Percentiles rank a stretch among this genome's conserved stretches.
These are phyloP conservation scores for Xylariaceae sp. DNA, from an alignment of 2,329 filamentous ascomycete genomes.

Conservation along the genomic window DNA sequence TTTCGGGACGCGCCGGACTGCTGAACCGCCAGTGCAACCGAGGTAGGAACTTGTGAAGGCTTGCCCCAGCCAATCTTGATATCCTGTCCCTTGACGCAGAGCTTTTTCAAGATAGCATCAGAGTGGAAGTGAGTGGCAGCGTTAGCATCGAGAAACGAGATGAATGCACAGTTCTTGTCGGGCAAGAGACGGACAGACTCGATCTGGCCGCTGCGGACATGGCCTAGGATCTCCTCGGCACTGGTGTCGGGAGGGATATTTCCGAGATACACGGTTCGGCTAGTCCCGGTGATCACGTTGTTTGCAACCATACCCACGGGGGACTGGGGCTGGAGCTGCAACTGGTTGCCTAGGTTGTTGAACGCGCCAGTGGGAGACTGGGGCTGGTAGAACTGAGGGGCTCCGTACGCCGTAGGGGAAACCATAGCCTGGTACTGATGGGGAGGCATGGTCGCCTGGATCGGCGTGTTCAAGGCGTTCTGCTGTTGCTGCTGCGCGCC, in stretches of 20 bases:
- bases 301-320: slow-evolving; percentile 69
- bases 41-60: slow-evolving; percentile 94
- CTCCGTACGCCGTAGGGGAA: slow-evolving; percentile 77
- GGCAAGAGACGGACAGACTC: slow-evolving; percentile 96
- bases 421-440: slow-evolving; percentile 80
- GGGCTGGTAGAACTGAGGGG: slow-evolving; percentile 74
- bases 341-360: slow-evolving; percentile 56
- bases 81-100: slow-evolving; percentile 96
- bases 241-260: slow-evolving; percentile 98
- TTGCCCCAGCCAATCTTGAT: slow-evolving; percentile 99
- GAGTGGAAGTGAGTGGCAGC: slow-evolving; percentile 99
- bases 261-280: slow-evolving; percentile 92
- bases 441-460: slow-evolving; percentile 72
- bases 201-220: slow-evolving; percentile 95
- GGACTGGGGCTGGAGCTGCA: slow-evolving; percentile 60
- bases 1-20: slow-evolving; percentile 96
- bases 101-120: slow-evolving; percentile 98
- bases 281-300: slow-evolving; percentile 82
- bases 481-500: slow-evolving; percentile 36
- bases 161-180: slow-evolving; percentile 99
- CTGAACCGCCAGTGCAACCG: slow-evolving; percentile 93
- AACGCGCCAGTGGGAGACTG: slow-evolving; percentile 83
- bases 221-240: slow-evolving; percentile 92
- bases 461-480: slow-evolving; percentile 65
- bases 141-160: slow-evolving; percentile 96